Conservation (phyloP, 257 asterid genomes). For the Jacaranda copaia region DNA sequence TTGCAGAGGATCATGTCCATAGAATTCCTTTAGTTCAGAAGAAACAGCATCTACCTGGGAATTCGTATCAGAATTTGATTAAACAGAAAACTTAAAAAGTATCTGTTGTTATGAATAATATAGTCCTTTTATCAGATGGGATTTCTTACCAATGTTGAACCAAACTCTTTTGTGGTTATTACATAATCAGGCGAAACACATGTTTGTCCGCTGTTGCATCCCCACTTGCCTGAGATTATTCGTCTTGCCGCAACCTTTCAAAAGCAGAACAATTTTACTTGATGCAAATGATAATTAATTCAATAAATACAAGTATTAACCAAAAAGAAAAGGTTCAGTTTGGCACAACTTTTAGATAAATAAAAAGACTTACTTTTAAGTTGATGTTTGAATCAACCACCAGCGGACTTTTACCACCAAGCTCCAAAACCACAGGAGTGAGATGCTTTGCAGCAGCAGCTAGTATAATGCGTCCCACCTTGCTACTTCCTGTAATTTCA, state of each 20-base stretch:
- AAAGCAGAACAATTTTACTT: conserved; percentile 22
- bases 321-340: neutral
- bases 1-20: conserved; percentile 76
- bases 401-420: conserved; percentile 88
- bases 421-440: conserved; percentile 88
- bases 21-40: conserved; percentile 74
- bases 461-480: conserved; percentile 78
- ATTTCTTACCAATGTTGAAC: conserved; percentile 65
- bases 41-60: conserved; percentile 65
- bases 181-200: conserved; percentile 87
- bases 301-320: neutral
- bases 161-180: conserved; percentile 72
- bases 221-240: conserved; percentile 92
- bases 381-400: conserved; percentile 76
- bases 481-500: conserved; percentile 63
- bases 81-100: conserved; percentile 4
- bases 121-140: conserved; percentile 19
- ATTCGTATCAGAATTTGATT: conserved; percentile 26
- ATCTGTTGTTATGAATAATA: neutral
- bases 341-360: neutral
- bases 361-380: conserved; percentile 52
- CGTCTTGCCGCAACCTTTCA: conserved; percentile 77
- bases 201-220: conserved; percentile 92
- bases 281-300: neutral
- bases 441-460: conserved; percentile 93